Conservation (phyloP, 2,329 filamentous ascomycete species). For the Fusarium zealandicum region DNA sequence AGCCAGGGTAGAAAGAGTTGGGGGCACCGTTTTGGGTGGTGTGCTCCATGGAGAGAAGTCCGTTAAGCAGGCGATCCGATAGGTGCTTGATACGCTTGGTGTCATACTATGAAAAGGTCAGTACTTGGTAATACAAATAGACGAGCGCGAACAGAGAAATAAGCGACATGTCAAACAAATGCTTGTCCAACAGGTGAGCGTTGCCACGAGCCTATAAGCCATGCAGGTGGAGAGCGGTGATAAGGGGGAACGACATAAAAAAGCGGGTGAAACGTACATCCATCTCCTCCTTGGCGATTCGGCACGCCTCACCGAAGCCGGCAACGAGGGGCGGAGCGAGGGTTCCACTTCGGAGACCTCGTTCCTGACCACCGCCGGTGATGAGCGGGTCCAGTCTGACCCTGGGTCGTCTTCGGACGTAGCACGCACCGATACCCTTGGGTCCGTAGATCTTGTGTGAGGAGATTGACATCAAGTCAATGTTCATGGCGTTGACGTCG, state of each 20-base stretch:
- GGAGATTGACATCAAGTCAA: slow-evolving; percentile 98
- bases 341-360: slow-evolving; percentile 92
- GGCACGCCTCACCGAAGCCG: slow-evolving; percentile 94
- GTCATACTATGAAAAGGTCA: slow-evolving; percentile 75
- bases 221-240: slow-evolving; percentile 83
- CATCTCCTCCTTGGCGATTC: slow-evolving; percentile 90
- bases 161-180: slow-evolving; percentile 64
- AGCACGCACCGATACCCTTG: slow-evolving; percentile 96
- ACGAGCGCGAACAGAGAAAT: neutral
- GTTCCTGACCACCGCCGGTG: slow-evolving; percentile 93
- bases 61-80: slow-evolving; percentile 82
- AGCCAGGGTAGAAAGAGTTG: slow-evolving; percentile 88
- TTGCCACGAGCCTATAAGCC: slow-evolving; percentile 77
- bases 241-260: slow-evolving; percentile 31
- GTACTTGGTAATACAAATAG: slow-evolving; percentile 17
- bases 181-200: slow-evolving; percentile 69
- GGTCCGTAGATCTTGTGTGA: slow-evolving; percentile 99
- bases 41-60: slow-evolving; percentile 88
- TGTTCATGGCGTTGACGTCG: slow-evolving; percentile 96
- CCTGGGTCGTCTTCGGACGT: slow-evolving; percentile 87
- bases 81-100: slow-evolving; percentile 81
- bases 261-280: slow-evolving; percentile 66
- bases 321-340: slow-evolving; percentile 87
- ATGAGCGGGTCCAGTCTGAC: slow-evolving; percentile 97
- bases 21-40: slow-evolving; percentile 89